These are phyloP conservation scores for Alternaria viburni DNA, from an alignment of 2,329 filamentous ascomycete species.

Conservation along the genomic window DNA sequence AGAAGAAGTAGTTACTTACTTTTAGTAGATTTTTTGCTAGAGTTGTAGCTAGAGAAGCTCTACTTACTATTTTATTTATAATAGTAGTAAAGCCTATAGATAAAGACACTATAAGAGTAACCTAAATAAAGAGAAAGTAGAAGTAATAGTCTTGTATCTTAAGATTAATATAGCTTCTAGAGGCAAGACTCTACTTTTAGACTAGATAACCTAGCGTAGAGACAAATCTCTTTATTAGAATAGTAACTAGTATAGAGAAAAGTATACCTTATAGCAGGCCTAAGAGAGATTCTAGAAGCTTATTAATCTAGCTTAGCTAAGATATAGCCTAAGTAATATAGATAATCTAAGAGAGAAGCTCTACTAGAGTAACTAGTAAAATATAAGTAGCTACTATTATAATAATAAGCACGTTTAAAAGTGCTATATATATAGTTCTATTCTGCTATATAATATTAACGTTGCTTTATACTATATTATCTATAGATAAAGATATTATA, in stretches of 20 bases:
- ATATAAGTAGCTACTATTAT: background rate
- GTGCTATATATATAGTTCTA: conserved; percentile 7
- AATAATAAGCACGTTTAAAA: conserved; percentile 9
- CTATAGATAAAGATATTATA: conserved; percentile 3
- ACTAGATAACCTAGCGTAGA: conserved; percentile 3
- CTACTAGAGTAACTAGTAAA: conserved; percentile 9
- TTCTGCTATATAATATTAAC: conserved; percentile 9
- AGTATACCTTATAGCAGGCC: conserved; percentile 13
- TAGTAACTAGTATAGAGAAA: background rate
- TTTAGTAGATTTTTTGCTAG: conserved; percentile 24
- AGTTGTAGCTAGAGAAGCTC: conserved; percentile 9
- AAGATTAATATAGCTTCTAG: conserved; percentile 7
- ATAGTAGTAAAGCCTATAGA: conserved; percentile 18
- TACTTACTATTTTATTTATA: conserved; percentile 1
- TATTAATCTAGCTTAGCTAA: conserved; percentile 10
- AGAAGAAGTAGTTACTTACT: conserved; percentile 26
- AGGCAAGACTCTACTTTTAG: conserved; percentile 6
- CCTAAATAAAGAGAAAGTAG: conserved; percentile 16
- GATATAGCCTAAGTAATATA: conserved; percentile 8
- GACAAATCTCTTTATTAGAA: conserved; percentile 7
- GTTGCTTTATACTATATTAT: conserved; percentile 17
- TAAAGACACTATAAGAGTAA: conserved; percentile 13
- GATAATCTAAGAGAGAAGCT: conserved; percentile 16
- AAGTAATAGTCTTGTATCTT: conserved; percentile 23
- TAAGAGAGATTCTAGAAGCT: conserved; percentile 9